phyloP scores from a whole-genome alignment of 2,329 filamentous ascomycete species.

The Aphanocladium album region DNA sequence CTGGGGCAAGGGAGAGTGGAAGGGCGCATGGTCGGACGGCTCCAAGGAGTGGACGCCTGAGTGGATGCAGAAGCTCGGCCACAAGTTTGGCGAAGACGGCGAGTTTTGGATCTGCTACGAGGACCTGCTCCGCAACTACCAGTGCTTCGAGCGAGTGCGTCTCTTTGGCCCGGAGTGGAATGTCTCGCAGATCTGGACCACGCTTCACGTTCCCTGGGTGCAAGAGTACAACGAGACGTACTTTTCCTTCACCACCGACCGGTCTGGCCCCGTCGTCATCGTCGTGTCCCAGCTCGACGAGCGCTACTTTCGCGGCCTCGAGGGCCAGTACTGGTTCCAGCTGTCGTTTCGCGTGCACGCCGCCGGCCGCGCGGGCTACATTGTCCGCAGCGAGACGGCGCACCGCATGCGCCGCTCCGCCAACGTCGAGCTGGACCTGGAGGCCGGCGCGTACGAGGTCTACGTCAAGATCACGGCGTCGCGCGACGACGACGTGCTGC shows the following conservation, averaged over 20 bases:
- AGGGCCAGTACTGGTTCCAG: slow-evolving; percentile 52
- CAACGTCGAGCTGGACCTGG: slow-evolving; percentile 69
- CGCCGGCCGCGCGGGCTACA: slow-evolving; percentile 45
- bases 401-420: slow-evolving; percentile 67
- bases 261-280: slow-evolving; percentile 47
- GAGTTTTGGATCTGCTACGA: slow-evolving; percentile 57
- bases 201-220: slow-evolving; percentile 52
- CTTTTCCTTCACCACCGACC: slow-evolving; percentile 47
- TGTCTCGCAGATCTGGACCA: slow-evolving; percentile 43
- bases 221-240: slow-evolving; percentile 49
- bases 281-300: slow-evolving; percentile 54
- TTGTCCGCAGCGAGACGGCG: slow-evolving; percentile 49
- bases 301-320: slow-evolving; percentile 52
- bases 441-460: slow-evolving; percentile 69
- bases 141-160: slow-evolving; percentile 53
- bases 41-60: slow-evolving; percentile 80
- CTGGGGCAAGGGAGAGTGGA: slow-evolving; percentile 79
- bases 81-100: slow-evolving; percentile 73
- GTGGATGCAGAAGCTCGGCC: slow-evolving; percentile 66
- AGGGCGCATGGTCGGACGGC: slow-evolving; percentile 73
- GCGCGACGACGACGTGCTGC: slow-evolving; percentile 43
- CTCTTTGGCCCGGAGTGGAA: slow-evolving; percentile 54
- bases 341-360: slow-evolving; percentile 51
- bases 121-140: slow-evolving; percentile 54
- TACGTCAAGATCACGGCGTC: slow-evolving; percentile 69